Evolutionary conservation across 2,329 filamentous ascomycete species (phyloP).

Genomic region (Scleromitrula shiraiana): DNA sequence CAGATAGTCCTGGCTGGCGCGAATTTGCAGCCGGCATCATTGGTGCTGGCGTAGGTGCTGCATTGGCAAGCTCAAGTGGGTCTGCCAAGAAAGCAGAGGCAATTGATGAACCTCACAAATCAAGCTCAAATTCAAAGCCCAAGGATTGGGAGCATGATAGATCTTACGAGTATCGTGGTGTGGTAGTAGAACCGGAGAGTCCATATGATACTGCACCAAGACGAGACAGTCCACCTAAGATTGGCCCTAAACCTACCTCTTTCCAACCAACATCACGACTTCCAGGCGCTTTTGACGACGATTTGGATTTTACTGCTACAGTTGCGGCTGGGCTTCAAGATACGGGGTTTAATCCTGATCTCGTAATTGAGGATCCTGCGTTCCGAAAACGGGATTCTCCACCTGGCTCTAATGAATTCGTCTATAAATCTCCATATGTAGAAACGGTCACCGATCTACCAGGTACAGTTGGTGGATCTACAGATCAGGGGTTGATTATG

Average conservation of each 20-base stretch:
- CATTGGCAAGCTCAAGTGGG: conserved; percentile 20
- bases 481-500: conserved; percentile 36
- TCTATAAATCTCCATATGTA: conserved; percentile 42
- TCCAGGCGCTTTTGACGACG: conserved; percentile 58
- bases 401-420: conserved; percentile 44
- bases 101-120: neutral
- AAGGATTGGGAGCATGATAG: conserved; percentile 11
- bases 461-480: conserved; percentile 9
- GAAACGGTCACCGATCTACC: conserved; percentile 41
- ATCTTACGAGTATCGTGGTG: conserved; percentile 24
- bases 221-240: conserved; percentile 37
- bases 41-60: conserved; percentile 32
- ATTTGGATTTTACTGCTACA: conserved; percentile 61
- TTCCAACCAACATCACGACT: conserved; percentile 38
- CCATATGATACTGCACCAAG: neutral
- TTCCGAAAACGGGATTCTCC: conserved; percentile 59
- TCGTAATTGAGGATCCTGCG: conserved; percentile 57
- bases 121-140: conserved; percentile 1
- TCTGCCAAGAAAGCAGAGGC: conserved; percentile 11
- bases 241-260: conserved; percentile 48
- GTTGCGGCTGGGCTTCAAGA: conserved; percentile 60
- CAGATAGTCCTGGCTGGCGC: conserved; percentile 41
- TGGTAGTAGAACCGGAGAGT: conserved; percentile 22
- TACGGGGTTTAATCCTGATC: conserved; percentile 63
- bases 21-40: conserved; percentile 44